Evolutionary conservation across 2,329 filamentous ascomycete genomes (phyloP).

Genomic region (Pseudogymnoascus sp.): DNA sequence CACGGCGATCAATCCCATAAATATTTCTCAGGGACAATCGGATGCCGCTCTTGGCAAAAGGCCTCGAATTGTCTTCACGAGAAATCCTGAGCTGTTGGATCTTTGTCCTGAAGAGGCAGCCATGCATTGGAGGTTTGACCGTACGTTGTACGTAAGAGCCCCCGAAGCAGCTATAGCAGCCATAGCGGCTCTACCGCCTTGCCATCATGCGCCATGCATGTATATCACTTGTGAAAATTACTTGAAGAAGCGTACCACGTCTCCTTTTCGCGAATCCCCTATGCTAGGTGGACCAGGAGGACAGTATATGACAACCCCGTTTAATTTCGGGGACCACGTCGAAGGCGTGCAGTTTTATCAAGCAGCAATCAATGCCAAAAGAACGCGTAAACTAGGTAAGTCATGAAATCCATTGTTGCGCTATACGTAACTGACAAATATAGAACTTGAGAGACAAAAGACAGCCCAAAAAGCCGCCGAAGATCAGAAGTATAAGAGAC

Average conservation of each 20-base stretch:
- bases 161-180: neutral
- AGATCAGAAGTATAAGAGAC: neutral
- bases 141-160: neutral
- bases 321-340: neutral
- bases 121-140: neutral
- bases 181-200: neutral
- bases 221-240: neutral
- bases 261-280: neutral
- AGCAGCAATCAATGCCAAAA: neutral
- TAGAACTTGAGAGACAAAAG: neutral
- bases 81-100: neutral
- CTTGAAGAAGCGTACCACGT: neutral
- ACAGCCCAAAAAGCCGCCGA: neutral
- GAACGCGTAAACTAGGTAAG: neutral
- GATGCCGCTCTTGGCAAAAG: neutral
- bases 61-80: neutral
- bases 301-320: neutral
- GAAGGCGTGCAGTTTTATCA: neutral
- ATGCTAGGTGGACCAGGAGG: neutral
- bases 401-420: neutral
- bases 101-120: neutral
- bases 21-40: neutral
- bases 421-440: neutral
- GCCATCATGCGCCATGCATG: neutral
- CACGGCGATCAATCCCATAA: no score